phyloP scores from a whole-genome alignment of 176 grass and related monocot genomes.

The Puya raimondii region DNA sequence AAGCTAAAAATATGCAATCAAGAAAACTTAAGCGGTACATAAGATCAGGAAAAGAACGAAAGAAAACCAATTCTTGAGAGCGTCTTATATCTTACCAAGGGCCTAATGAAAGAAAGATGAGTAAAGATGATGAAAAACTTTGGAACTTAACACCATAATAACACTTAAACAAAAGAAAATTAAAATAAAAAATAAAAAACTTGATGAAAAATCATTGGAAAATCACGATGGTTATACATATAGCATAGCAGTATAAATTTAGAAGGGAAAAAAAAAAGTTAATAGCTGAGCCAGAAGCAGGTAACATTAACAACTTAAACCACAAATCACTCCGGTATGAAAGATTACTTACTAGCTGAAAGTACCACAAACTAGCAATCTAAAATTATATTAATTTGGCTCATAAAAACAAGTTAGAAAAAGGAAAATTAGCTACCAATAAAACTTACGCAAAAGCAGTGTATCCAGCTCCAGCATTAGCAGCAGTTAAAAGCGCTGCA shows the following conservation, averaged over 20 bases:
- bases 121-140: neutral
- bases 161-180: neutral
- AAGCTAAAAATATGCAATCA: neutral
- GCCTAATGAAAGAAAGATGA: neutral
- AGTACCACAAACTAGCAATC: neutral
- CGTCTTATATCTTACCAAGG: neutral
- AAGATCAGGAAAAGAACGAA: neutral
- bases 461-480: slow-evolving; percentile 77
- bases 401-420: neutral
- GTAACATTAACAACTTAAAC: neutral
- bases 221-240: neutral
- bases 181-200: neutral
- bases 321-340: neutral
- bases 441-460: slow-evolving; percentile 88
- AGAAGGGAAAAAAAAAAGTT: neutral
- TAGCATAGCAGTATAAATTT: neutral
- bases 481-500: slow-evolving; percentile 44
- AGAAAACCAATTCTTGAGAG: neutral
- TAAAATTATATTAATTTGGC: neutral
- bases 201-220: neutral
- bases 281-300: neutral
- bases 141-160: neutral
- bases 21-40: neutral
- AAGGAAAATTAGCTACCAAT: neutral
- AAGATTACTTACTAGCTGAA: neutral